These are phyloP conservation scores for Potentilla sterilis DNA, from an alignment of 306 rosid genomes.

Conservation along the genomic window DNA sequence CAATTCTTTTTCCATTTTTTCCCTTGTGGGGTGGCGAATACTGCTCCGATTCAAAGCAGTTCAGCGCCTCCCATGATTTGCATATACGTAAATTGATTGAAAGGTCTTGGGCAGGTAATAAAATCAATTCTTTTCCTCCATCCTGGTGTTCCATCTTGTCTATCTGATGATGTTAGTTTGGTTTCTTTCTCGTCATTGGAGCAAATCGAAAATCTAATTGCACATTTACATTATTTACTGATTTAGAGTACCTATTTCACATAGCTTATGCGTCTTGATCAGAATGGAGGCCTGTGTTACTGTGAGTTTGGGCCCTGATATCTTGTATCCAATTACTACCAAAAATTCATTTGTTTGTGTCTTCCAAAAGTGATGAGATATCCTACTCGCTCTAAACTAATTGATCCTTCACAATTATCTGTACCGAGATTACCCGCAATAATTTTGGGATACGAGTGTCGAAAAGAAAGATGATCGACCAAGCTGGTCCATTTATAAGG, in stretches of 20 bases:
- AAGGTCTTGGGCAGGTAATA: constrained; percentile 41
- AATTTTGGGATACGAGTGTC: too few species aligned
- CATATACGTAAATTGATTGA: constrained; percentile 48
- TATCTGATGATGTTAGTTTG: neutral
- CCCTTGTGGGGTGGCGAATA: constrained; percentile 23
- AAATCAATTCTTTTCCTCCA: constrained; percentile 27
- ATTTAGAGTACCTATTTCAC: neutral
- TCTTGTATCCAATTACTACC: too few species aligned
- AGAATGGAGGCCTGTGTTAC: neutral
- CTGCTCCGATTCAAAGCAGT: constrained; percentile 23
- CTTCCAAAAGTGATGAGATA: too few species aligned
- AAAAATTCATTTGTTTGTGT: too few species aligned
- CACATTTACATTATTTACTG: too few species aligned
- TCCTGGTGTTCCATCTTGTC: neutral
- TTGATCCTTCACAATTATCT: too few species aligned
- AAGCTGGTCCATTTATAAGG: too few species aligned
- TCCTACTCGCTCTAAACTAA: too few species aligned
- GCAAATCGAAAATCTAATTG: neutral
- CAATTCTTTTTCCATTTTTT: constrained; percentile 42
- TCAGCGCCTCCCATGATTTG: constrained; percentile 35
- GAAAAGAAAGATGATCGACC: too few species aligned
- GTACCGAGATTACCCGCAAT: too few species aligned
- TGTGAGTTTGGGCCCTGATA: too few species aligned
- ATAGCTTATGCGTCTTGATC: neutral
- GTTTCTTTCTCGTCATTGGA: neutral